Base-by-base conservation (phyloP, 2,329 filamentous ascomycete species). In the Dryadomyces quercivorus region DNA sequence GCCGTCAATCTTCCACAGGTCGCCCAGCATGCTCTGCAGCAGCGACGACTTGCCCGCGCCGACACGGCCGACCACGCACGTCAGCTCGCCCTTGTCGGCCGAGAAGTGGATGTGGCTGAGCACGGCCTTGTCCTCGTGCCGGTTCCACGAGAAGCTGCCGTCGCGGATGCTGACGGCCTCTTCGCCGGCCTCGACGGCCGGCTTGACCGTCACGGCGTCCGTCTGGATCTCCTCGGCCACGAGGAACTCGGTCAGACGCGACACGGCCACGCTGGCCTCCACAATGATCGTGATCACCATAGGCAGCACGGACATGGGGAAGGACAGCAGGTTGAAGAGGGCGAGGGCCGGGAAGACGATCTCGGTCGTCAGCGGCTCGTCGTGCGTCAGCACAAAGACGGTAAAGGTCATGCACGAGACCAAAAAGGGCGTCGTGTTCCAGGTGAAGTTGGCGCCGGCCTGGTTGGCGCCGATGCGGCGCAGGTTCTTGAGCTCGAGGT, bases 241-340 rank as follows among this genome's bases (percentile, higher is more conserved):
- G 57, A 98, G 81, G 69, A 89, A 98, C 42, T 83, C 78, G 0
- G 90, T 93, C 60, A 98, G 75, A 63, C 93, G 87, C 31, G 81
- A 81, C 21, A 94, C 88, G 22, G 93, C 93, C 54, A 98, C 93
- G n/a, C 82, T 88, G 12, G 93, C 91, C 69, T 98, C 93, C 36
- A 98, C 90, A 59, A 98, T 88, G 7, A 92, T 85, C 0, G 91
- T 95, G 61, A 98, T 97, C 42, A 98, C 91, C 91, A 98, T 97
- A 8, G 93, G 93, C 34, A 98, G 75, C 42, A 98, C 85, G 2
- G 93, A 86, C 53, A 98, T 80, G 1, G 93, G 94, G 71, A 98
- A 98, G 0, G 91, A 94, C 49, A 98, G 79, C 31, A 98, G 76
- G 66, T 98, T 98, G 80, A 98, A 98, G 22, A 98, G 76, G 0